phyloP scores from a whole-genome alignment of 495 filamentous ascomycete genomes.

The Penicillium maclennaniae region DNA sequence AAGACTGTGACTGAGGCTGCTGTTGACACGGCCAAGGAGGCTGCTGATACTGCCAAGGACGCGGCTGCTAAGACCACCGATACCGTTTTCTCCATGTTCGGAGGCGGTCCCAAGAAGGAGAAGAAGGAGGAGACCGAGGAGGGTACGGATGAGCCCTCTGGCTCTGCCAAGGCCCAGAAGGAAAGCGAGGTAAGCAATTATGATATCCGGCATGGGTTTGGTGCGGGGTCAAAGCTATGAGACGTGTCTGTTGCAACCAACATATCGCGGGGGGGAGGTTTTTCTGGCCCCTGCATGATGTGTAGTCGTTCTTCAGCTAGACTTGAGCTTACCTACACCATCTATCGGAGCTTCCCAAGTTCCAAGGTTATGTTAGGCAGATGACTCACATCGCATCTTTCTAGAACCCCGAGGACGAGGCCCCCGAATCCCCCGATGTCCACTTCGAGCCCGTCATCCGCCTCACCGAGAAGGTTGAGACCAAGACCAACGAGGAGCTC shows the following conservation, averaged over 20 bases:
- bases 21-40: slow-evolving; percentile 36
- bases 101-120: slow-evolving; percentile 78
- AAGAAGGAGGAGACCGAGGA: slow-evolving; percentile 80
- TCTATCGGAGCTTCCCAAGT: background rate
- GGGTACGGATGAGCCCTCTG: slow-evolving; percentile 72
- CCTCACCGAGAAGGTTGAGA: slow-evolving; percentile 92
- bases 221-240: background rate
- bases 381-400: background rate
- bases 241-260: background rate
- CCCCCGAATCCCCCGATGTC: slow-evolving; percentile 81
- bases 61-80: slow-evolving; percentile 58
- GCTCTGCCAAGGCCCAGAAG: slow-evolving; percentile 81
- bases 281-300: slow-evolving; percentile 5
- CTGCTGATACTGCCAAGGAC: slow-evolving; percentile 45
- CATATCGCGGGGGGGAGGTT: slow-evolving; percentile 4
- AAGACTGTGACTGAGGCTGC: slow-evolving; percentile 39
- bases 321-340: background rate
- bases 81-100: slow-evolving; percentile 96
- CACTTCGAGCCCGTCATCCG: slow-evolving; percentile 96
- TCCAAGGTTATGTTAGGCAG: background rate
- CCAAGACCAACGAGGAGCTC: slow-evolving; percentile 96
- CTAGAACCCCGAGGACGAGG: slow-evolving; percentile 49
- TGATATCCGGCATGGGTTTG: slow-evolving; percentile 8
- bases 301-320: background rate
- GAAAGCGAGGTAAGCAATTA: slow-evolving; percentile 45